phyloP scores from a whole-genome alignment of 192 early-diverging fungal genomes.

The Obelidium mucronatum region DNA sequence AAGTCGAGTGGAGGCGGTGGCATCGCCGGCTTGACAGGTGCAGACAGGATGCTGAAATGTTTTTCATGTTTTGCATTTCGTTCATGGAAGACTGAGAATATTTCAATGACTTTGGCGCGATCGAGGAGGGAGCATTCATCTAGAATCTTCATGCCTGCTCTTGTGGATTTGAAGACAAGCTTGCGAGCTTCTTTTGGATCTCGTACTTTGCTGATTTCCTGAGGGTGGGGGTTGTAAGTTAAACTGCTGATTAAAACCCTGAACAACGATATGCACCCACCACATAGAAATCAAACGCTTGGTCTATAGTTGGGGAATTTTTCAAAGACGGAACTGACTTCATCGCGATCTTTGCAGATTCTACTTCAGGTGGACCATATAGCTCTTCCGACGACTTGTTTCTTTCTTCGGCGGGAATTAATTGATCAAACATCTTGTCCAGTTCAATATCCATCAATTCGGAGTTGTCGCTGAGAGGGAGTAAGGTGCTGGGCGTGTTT shows the following conservation, averaged over 20 bases:
- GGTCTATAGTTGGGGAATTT: too few species aligned
- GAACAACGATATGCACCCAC: too few species aligned
- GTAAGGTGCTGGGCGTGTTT: too few species aligned
- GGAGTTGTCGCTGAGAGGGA: too few species aligned
- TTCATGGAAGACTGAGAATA: slow-evolving; percentile 9
- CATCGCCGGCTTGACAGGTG: neutral
- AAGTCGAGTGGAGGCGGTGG: too few species aligned
- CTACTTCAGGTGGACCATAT: neutral
- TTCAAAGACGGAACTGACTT: neutral
- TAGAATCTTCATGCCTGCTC: neutral
- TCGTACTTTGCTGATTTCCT: neutral
- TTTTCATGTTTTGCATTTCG: slow-evolving; percentile 9
- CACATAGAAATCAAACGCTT: too few species aligned
- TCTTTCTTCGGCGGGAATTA: neutral
- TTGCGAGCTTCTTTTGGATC: neutral
- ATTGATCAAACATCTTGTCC: neutral
- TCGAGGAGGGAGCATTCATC: neutral
- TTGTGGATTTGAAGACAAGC: neutral
- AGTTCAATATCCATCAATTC: neutral
- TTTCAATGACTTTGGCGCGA: neutral
- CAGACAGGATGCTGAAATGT: slow-evolving; percentile 8
- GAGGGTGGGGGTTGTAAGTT: too few species aligned
- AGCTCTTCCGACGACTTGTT: neutral
- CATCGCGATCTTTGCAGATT: neutral
- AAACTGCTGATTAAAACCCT: too few species aligned